Base-by-base conservation (phyloP, 345 rosid species). In the Camelina hispida region DNA sequence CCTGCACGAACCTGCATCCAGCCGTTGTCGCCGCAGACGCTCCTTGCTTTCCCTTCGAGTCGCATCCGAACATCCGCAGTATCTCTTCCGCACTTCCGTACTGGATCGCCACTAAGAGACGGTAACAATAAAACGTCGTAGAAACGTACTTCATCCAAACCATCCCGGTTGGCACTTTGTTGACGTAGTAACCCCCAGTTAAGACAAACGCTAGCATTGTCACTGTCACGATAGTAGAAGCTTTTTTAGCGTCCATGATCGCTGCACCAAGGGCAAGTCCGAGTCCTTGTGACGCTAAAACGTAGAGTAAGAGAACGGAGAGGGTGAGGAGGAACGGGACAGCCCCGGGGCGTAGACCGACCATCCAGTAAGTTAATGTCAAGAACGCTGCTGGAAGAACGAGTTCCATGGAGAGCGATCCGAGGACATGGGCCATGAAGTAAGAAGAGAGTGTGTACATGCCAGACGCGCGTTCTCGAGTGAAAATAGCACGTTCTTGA, bases 381-480 rank as follows among this genome's bases (percentile, higher is more conserved):
- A 91, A 85, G 83, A 89, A 93, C 28, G 86, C 71, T 0, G 91
- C 81, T 0, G 98, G 97, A 22, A 93, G 97, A 65, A 88, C 87
- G 15, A 94, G 96, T 66, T 94, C 98, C 96, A 91, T 87, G 7
- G 97, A 89, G 62, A 91, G 82, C 42, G 93, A 96, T 54, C 97
- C 98, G 0, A 87, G 79, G 10, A 89, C 82, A 11, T 96, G 84
- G 0, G 97, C 90, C 93, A 91, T 89, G 91, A 91, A 94, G 80
- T 94, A 89, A 0, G 96, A 86, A 5, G 97, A 93, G 14, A 94
- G 89, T 20, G 86, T 83, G 84, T 91, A 94, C 98, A 94, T 94
- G 0, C 97, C 97, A 0, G 98, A 94, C 9, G 98, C 83, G 3
- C 89, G 84, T 61, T 93, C 98, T 70, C 91, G 83, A 52, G 77